Evolutionary conservation across 164 flowering plant species (phyloP), one percentile per base, ranked within the genome.

Genomic region (Aristolochia fimbriata): DNA sequence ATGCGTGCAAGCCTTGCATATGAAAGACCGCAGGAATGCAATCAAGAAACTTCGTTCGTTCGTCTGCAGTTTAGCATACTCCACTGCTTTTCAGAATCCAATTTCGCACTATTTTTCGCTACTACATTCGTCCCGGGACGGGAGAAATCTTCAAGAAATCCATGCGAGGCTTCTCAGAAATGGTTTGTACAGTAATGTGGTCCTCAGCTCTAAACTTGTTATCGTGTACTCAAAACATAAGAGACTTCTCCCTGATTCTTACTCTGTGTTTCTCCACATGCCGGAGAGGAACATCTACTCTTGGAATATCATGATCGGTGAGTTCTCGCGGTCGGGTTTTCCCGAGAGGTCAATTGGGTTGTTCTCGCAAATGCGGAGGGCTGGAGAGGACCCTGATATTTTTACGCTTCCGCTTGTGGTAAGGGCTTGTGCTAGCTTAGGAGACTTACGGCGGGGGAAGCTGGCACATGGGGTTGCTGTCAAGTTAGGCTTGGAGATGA

Each of bases 281-380:
- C 67, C 71, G 31, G 19, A 48, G 4, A 47, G 71, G 25, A 69
- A 69, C 59, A 59, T 60, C 46, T 69, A 47, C 52, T 69, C 71
- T 4, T 69, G 71, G 67, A 69, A 63, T 57, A 69, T 69, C 51
- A 63, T 69, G n/a, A 69, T 69, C 31, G 71, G 71, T 17, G 71
- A 63, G 56, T 59, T 69, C 50, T 47, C 67, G 7, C 60, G 71
- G 7, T 53, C 61, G 6, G 64, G 67, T 17, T 19, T 37, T 11
- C 49, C 64, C 1, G 41, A 22, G 12, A 48, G 49, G 31, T 16
- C 68, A 13, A 13, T 69, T 3, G 20, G 49, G 0, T 30, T 64
- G 59, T 64, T 69, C 54, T 13, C 15, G 12, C 31, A 54, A 25
- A 69, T 69, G 71, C 48, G 33, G 47, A 22, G 33, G 1, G 60